Percentiles rank a stretch among this genome's conserved stretches.
These are phyloP conservation scores for Prinsepia uniflora DNA, from an alignment of 306 rosid species.

Conservation along the genomic window DNA sequence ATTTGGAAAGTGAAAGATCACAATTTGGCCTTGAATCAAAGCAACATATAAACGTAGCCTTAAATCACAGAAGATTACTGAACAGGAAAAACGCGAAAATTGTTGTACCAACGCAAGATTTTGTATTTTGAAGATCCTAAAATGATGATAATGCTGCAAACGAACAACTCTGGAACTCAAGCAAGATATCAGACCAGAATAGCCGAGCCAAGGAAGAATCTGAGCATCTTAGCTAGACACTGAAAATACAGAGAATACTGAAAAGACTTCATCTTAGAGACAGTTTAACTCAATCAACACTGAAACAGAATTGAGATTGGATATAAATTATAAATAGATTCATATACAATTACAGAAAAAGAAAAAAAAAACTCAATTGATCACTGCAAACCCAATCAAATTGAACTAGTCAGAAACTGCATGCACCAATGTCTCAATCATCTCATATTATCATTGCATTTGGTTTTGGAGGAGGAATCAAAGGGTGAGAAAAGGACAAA, in stretches of 20 bases:
- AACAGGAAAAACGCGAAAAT: conserved; percentile 12
- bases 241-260: background rate
- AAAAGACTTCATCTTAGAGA: background rate
- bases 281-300: background rate
- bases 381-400: background rate
- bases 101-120: background rate
- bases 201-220: background rate
- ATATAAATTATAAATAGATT: background rate
- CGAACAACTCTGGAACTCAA: background rate
- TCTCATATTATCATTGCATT: background rate
- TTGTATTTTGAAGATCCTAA: conserved; percentile 2
- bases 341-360: background rate
- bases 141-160: background rate
- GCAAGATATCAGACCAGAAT: background rate
- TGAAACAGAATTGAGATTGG: conserved; percentile 6
- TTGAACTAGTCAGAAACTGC: background rate
- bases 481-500: background rate
- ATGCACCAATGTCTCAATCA: background rate
- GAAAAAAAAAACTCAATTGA: background rate
- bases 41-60: background rate
- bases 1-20: background rate
- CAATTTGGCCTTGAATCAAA: conserved; percentile 1
- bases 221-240: background rate
- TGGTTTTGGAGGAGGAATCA: background rate
- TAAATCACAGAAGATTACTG: conserved; percentile 3